Base-by-base conservation (phyloP, 2,329 filamentous ascomycete species). In the Paramyrothecium roridum region DNA sequence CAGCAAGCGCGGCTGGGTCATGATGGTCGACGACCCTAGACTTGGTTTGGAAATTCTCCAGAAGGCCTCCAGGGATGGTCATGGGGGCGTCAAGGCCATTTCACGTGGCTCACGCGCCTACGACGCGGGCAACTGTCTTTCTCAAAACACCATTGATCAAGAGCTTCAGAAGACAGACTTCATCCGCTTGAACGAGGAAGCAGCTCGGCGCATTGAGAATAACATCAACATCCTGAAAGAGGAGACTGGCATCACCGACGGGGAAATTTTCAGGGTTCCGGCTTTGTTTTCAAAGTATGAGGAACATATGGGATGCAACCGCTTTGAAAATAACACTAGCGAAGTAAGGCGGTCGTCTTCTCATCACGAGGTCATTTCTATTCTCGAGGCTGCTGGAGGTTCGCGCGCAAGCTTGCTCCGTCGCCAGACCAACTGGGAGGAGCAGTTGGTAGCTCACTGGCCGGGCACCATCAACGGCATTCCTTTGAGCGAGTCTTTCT, bases 1-100 rank as follows among this genome's bases (percentile, higher is more conserved):
- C 2, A 67, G 57, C 23, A 50, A 62, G 13, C 65, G 55, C 0
- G 67, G 67, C 2, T 69, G 63, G 63, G 37, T 63, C 3, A 23
- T 68, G 16, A 56, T 64, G 50, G 58, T 57, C 2, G 63, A 61
- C 3, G 64, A 68, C 19, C 62, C 66, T 0, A 43, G 54, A 2
- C 57, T 56, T 3, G 66, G 62, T 0, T 26, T 67, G 1, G 52
- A 46, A 0, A 19, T 67, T 0, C 56, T 68, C 0, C 56, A 59
- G 16, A 57, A 67, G 8, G 57, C 60, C 1, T 30, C 43, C 0
- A 50, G 47, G 1, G 48, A 45, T 0, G 66, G 66, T 1, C 52
- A 67, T 22, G 64, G 64, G 0, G 47, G 37, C 2, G 33, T 47
- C 0, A 56, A 52, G 16, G 60, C 62, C 3, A 16, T 65, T 10